These are phyloP conservation scores for Holtermanniella nyarrowii DNA, from an alignment of 768 basidiomycete genomes.

Conservation along the genomic window DNA sequence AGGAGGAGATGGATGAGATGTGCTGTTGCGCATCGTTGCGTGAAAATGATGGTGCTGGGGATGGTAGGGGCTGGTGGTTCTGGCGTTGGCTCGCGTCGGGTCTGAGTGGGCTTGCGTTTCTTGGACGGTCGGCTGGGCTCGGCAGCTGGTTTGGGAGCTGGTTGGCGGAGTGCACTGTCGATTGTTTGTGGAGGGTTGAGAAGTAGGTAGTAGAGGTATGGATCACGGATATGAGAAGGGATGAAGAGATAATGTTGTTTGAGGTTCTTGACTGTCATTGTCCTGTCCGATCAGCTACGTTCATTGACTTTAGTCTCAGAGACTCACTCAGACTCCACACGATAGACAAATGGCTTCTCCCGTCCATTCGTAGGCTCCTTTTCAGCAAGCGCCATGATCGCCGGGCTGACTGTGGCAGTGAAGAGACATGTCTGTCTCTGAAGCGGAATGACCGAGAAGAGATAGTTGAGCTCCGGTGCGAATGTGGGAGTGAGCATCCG, in stretches of 20 bases:
- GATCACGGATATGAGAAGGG: constrained; percentile 87
- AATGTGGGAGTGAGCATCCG: constrained; percentile 81
- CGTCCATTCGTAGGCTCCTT: constrained; percentile 71
- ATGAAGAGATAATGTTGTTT: constrained; percentile 84
- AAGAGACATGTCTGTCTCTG: constrained; percentile 94
- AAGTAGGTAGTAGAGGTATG: constrained; percentile 80
- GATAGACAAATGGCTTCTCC: constrained; percentile 72
- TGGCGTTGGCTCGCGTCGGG: constrained; percentile 23
- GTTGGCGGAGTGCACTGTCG: constrained; percentile 50
- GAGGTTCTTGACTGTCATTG: constrained; percentile 79
- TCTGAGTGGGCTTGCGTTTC: constrained; percentile 1
- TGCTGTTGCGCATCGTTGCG: constrained; percentile 73
- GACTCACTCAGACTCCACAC: constrained; percentile 61
- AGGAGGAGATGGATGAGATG: constrained; percentile 67
- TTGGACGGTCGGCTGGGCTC: neutral
- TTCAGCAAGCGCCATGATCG: constrained; percentile 66
- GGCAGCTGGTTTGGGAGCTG: constrained; percentile 13
- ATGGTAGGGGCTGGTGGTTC: constrained; percentile 51
- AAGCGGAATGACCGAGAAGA: constrained; percentile 67
- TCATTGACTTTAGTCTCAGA: neutral
- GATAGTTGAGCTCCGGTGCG: constrained; percentile 64
- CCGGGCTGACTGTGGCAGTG: constrained; percentile 83
- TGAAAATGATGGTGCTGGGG: constrained; percentile 92
- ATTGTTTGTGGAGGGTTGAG: constrained; percentile 78
- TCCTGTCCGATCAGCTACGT: constrained; percentile 44